Percentiles rank a stretch among this genome's conserved stretches.
phyloP scores from a whole-genome alignment of 495 filamentous ascomycete genomes.

The Aspergillus sclerotioniger region DNA sequence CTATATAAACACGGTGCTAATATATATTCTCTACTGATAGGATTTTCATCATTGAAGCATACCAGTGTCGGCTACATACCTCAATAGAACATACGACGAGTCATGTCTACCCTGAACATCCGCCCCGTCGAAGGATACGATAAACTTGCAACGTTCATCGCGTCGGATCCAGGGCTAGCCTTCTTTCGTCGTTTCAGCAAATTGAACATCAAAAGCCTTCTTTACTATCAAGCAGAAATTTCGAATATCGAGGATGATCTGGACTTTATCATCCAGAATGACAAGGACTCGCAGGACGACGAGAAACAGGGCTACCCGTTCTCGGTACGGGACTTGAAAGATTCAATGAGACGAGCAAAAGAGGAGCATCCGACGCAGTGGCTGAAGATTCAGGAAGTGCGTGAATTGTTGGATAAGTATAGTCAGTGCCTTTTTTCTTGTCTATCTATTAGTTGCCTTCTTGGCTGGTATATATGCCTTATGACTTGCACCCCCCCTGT shows the following conservation, averaged over 20 bases:
- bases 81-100: background rate
- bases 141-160: constrained; percentile 17
- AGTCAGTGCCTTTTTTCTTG: background rate
- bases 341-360: background rate
- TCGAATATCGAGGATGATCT: constrained; percentile 28
- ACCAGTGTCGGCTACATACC: background rate
- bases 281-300: constrained; percentile 7
- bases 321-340: constrained; percentile 11
- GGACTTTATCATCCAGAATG: constrained; percentile 13
- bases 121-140: constrained; percentile 11
- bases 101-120: background rate
- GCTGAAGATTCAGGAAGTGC: constrained; percentile 26
- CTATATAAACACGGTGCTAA: background rate
- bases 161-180: constrained; percentile 13
- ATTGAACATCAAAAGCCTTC: constrained; percentile 31
- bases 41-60: background rate
- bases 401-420: constrained; percentile 21
- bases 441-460: background rate
- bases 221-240: constrained; percentile 37
- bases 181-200: constrained; percentile 32
- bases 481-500: too few relatives aligned
- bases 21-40: background rate
- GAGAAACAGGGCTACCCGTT: constrained; percentile 8
- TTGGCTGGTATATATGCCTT: too few relatives aligned
- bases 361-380: constrained; percentile 15